phyloP scores from a whole-genome alignment of 2,329 filamentous ascomycete genomes.

The Apiospora koreana region DNA sequence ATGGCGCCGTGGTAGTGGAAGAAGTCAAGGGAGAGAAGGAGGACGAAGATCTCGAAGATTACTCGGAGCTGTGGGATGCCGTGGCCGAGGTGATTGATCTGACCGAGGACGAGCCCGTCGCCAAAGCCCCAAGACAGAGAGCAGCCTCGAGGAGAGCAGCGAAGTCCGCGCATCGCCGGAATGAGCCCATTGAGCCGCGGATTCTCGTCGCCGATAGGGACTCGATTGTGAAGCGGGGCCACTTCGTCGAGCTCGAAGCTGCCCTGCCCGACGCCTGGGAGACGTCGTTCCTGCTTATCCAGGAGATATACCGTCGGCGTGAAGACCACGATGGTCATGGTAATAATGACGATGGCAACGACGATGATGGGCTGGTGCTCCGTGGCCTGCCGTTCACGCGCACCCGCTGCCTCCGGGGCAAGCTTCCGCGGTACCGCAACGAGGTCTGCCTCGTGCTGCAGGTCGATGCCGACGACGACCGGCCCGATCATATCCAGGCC shows the following conservation, averaged over 20 bases:
- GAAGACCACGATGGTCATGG: background rate
- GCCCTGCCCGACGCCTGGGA: background rate
- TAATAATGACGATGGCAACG: background rate
- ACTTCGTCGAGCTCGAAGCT: constrained; percentile 1
- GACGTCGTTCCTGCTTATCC: background rate
- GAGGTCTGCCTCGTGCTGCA: constrained; percentile 30
- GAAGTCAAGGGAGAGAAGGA: background rate
- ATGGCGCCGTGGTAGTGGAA: no score
- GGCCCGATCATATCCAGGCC: constrained; percentile 26
- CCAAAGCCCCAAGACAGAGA: background rate
- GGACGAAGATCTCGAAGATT: background rate
- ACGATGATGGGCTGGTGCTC: constrained; percentile 11
- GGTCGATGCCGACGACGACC: constrained; percentile 26
- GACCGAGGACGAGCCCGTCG: background rate
- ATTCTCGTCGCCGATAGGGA: background rate
- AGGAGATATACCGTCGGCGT: background rate
- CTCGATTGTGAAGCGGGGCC: background rate
- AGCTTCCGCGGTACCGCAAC: constrained; percentile 29
- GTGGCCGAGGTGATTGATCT: constrained; percentile 5
- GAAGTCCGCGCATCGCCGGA: background rate
- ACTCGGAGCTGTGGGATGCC: background rate
- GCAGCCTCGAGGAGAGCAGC: background rate
- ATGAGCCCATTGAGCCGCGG: background rate
- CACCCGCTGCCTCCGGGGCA: constrained; percentile 27
- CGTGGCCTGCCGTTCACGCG: constrained; percentile 32